These are phyloP conservation scores for Phanerodontia chrysosporium DNA, from an alignment of 768 basidiomycete genomes.

Conservation along the genomic window DNA sequence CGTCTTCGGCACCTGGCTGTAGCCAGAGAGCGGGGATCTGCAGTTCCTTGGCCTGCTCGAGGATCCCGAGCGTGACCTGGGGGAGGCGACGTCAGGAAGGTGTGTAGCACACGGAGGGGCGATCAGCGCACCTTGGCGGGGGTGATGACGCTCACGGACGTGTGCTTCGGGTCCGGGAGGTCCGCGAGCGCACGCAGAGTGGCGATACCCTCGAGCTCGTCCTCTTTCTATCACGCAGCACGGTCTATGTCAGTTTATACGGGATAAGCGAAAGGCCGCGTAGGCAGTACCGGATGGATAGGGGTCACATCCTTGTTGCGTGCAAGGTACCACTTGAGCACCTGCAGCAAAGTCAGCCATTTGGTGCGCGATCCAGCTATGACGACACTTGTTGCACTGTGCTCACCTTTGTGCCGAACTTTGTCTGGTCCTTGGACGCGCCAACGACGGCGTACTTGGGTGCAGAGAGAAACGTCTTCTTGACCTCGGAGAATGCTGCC, in stretches of 20 bases:
- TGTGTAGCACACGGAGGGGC: not conserved
- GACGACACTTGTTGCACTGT: too few relatives aligned
- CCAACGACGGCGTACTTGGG: conserved; percentile 75
- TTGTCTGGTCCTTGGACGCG: conserved; percentile 73
- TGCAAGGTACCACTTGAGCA: conserved; percentile 72
- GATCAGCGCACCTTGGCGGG: conserved; percentile 52
- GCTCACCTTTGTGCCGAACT: conserved; percentile 55
- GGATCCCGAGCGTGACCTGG: conserved; percentile 66
- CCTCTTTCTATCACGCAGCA: conserved; percentile 67
- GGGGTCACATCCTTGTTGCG: conserved; percentile 64
- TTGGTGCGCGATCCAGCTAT: not conserved
- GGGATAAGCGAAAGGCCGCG: conserved; percentile 15
- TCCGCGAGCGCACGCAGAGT: conserved; percentile 53
- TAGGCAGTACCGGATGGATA: conserved; percentile 71
- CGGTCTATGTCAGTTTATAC: not conserved
- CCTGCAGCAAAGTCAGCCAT: conserved; percentile 32
- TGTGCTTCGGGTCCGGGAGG: conserved; percentile 56
- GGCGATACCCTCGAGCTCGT: conserved; percentile 60
- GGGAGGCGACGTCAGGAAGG: not conserved
- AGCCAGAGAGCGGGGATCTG: conserved; percentile 75
- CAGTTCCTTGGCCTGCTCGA: conserved; percentile 65
- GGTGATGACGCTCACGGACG: conserved; percentile 77
- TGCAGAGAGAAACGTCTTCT: conserved; percentile 54
- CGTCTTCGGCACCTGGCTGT: conserved; percentile 86
- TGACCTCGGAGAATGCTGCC: conserved; percentile 34